These are phyloP conservation scores for Stephania yunnanensis DNA, from an alignment of 164 flowering plant genomes.

Conservation along the genomic window DNA sequence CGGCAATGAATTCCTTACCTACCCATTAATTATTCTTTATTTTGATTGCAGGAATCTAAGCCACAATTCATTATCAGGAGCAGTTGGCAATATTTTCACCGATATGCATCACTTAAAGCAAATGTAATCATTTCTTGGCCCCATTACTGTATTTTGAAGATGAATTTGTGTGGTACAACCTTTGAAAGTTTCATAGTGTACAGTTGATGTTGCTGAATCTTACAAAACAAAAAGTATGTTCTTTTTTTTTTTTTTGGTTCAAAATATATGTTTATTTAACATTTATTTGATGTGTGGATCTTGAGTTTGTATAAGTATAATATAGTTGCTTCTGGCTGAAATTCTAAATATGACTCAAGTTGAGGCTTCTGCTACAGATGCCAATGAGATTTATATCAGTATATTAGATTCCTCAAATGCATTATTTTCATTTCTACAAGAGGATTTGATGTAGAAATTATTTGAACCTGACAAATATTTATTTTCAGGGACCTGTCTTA, in stretches of 20 bases:
- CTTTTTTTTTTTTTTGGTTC: neutral
- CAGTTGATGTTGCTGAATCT: neutral
- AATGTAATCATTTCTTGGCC: constrained; percentile 40
- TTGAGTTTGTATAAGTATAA: neutral
- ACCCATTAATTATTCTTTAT: constrained; percentile 1
- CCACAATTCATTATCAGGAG: constrained; percentile 66
- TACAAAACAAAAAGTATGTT: neutral
- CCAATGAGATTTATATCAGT: neutral
- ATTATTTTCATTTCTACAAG: neutral
- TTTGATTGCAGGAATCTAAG: constrained; percentile 61
- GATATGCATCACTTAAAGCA: constrained; percentile 46
- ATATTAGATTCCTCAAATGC: neutral
- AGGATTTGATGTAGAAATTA: neutral
- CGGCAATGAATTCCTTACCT: neutral
- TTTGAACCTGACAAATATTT: neutral
- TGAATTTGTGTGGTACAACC: neutral
- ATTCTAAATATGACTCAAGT: neutral
- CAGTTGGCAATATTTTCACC: constrained; percentile 62
- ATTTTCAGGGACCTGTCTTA: constrained; percentile 68
- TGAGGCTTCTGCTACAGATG: neutral
- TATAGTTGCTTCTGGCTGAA: neutral
- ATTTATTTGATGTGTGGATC: too few species aligned
- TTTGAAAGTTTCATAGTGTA: too few species aligned
- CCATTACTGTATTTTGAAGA: neutral
- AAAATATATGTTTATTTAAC: neutral